phyloP scores from a whole-genome alignment of 768 basidiomycete genomes.

The Macrolepiota albuminosa region DNA sequence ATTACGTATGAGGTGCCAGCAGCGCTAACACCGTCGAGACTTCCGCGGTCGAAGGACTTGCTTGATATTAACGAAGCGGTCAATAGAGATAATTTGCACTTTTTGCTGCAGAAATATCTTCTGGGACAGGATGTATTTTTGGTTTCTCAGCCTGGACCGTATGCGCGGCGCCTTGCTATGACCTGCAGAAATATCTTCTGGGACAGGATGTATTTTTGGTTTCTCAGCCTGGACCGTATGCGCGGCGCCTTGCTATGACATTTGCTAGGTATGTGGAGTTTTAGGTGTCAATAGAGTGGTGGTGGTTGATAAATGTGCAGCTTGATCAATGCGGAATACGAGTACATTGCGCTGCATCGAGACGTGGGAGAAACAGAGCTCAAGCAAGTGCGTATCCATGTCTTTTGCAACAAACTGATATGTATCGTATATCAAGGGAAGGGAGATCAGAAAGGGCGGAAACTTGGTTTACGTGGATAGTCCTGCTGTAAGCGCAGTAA shows the following conservation, averaged over 20 bases:
- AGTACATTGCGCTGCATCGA: slow-evolving; percentile 61
- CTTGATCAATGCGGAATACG: slow-evolving; percentile 63
- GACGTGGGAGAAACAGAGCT: slow-evolving; percentile 72
- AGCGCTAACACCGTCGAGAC: slow-evolving; percentile 41
- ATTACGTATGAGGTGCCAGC: slow-evolving; percentile 52
- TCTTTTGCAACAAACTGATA: neutral
- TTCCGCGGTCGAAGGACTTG: slow-evolving; percentile 39
- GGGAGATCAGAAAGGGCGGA: slow-evolving; percentile 58
- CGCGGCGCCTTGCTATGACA: slow-evolving; percentile 53
- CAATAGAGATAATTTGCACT: slow-evolving; percentile 56
- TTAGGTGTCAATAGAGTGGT: neutral
- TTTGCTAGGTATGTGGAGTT: slow-evolving; percentile 45
- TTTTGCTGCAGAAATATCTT: slow-evolving; percentile 63
- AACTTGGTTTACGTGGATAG: slow-evolving; percentile 66
- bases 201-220: slow-evolving; percentile 66
- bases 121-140: slow-evolving; percentile 66
- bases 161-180: slow-evolving; percentile 56
- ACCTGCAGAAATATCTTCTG: slow-evolving; percentile 63
- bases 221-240: slow-evolving; percentile 65
- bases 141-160: slow-evolving; percentile 63
- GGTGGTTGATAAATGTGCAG: slow-evolving; percentile 22
- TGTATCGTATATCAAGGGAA: slow-evolving; percentile 30
- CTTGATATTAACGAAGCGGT: slow-evolving; percentile 49
- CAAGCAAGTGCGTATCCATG: slow-evolving; percentile 42
- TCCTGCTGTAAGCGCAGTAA: slow-evolving; percentile 61